These are phyloP conservation scores for Podaxis mareebaensis DNA, from an alignment of 768 basidiomycete species.

Conservation along the genomic window DNA sequence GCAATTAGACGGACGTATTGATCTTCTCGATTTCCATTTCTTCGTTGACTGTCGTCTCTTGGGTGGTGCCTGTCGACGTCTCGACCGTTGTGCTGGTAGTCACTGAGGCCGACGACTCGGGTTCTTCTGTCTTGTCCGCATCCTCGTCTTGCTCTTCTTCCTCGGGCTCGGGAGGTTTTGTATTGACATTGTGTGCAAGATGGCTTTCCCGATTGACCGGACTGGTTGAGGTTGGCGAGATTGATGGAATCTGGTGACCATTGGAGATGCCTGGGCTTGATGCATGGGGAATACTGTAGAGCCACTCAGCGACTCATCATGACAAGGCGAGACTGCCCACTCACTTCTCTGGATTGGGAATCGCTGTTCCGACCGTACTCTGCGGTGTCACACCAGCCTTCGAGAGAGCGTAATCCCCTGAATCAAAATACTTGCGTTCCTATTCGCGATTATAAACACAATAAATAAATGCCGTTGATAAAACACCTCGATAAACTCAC, in stretches of 20 bases:
- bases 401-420: slow-evolving; percentile 96
- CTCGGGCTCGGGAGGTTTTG: slow-evolving; percentile 30
- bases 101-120: slow-evolving; percentile 1
- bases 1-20: background rate
- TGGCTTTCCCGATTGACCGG: slow-evolving; percentile 66
- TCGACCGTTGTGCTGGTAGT: slow-evolving; percentile 1
- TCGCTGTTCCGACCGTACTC: slow-evolving; percentile 89
- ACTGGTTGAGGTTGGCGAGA: slow-evolving; percentile 72
- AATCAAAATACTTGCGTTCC: slow-evolving; percentile 99
- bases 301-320: slow-evolving; percentile 20
- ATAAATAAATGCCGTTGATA: slow-evolving; percentile 16
- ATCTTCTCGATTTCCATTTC: slow-evolving; percentile 8
- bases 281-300: slow-evolving; percentile 85
- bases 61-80: background rate
- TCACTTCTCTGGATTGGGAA: slow-evolving; percentile 97
- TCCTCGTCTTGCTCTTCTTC: slow-evolving; percentile 15
- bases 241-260: slow-evolving; percentile 60
- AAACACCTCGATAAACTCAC: slow-evolving; percentile 39
- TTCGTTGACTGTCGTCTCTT: background rate
- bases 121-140: background rate
- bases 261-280: slow-evolving; percentile 58
- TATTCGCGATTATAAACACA: slow-evolving; percentile 33
- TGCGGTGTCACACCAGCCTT: slow-evolving; percentile 93
- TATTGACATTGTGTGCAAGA: slow-evolving; percentile 41
- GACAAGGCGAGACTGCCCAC: slow-evolving; percentile 28